Evolutionary conservation across 2,329 filamentous ascomycete genomes (phyloP).

Genomic region (Ophiostoma populinum): DNA sequence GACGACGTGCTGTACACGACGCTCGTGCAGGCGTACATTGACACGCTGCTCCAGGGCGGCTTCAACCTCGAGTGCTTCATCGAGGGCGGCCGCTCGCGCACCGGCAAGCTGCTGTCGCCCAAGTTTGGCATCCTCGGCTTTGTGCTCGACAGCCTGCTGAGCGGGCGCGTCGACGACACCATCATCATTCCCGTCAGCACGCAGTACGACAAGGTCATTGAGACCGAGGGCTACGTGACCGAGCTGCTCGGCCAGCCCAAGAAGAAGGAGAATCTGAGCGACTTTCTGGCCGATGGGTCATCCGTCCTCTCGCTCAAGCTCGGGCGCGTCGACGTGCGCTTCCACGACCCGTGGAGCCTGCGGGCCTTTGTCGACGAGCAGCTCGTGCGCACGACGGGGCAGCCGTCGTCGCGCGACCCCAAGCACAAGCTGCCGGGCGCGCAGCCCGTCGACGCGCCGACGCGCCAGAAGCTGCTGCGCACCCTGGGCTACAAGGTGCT

Average conservation of each 20-base stretch:
- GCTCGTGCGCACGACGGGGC: slow-evolving; percentile 35
- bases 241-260: slow-evolving; percentile 90
- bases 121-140: slow-evolving; percentile 94
- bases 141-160: slow-evolving; percentile 75
- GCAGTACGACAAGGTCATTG: slow-evolving; percentile 97
- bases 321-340: slow-evolving; percentile 84
- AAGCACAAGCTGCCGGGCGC: slow-evolving; percentile 29
- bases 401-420: slow-evolving; percentile 24
- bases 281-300: slow-evolving; percentile 71
- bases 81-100: slow-evolving; percentile 81
- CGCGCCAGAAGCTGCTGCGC: slow-evolving; percentile 57
- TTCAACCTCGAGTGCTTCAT: slow-evolving; percentile 97
- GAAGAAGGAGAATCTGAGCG: slow-evolving; percentile 79
- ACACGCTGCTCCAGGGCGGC: slow-evolving; percentile 74
- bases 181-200: slow-evolving; percentile 93
- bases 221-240: slow-evolving; percentile 90
- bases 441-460: slow-evolving; percentile 30
- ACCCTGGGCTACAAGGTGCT: slow-evolving; percentile 86
- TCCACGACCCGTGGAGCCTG: slow-evolving; percentile 91
- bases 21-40: slow-evolving; percentile 91
- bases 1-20: slow-evolving; percentile 82
- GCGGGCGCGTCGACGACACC: slow-evolving; percentile 73
- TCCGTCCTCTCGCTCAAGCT: slow-evolving; percentile 78
- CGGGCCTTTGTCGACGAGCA: slow-evolving; percentile 68
- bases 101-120: slow-evolving; percentile 80